These are phyloP conservation scores for Priceomyces carsonii DNA, from an alignment of 805 yeast genomes.

Conservation along the genomic window DNA sequence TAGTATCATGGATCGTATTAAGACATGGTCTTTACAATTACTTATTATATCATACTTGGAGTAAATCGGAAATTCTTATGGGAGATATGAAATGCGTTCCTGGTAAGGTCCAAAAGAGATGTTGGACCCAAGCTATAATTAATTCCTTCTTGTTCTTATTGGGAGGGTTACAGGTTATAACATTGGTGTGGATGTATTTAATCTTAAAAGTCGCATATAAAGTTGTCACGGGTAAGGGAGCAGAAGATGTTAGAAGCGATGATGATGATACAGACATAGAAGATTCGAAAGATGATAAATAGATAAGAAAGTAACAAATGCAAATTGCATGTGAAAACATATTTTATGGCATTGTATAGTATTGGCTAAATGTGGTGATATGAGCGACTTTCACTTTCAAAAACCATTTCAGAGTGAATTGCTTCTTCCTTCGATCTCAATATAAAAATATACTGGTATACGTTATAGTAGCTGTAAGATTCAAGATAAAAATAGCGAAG, in stretches of 20 bases:
- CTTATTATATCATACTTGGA: conserved; percentile 59
- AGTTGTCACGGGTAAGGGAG: conserved; percentile 70
- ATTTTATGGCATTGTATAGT: too few relatives aligned
- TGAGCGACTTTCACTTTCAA: too few relatives aligned
- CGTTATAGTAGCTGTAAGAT: too few relatives aligned
- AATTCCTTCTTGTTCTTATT: conserved; percentile 55
- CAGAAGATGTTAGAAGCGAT: conserved; percentile 87
- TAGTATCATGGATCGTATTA: conserved; percentile 65
- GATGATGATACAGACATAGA: conserved; percentile 57
- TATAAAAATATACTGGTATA: too few relatives aligned
- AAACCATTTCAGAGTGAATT: too few relatives aligned
- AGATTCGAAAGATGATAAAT: conserved; percentile 2
- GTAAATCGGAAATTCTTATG: conserved; percentile 41
- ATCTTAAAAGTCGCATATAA: conserved; percentile 68
- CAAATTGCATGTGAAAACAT: too few relatives aligned
- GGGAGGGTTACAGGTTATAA: conserved; percentile 64
- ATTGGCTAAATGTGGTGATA: too few relatives aligned
- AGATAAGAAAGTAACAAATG: too few relatives aligned
- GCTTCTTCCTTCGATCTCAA: too few relatives aligned
- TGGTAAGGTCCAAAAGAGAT: conserved; percentile 39
- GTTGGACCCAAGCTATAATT: conserved; percentile 51
- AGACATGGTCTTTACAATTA: conserved; percentile 77
- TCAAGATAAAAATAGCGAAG: too few relatives aligned
- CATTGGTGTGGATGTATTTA: conserved; percentile 72
- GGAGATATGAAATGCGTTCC: conserved; percentile 41